Percentiles rank a stretch among this genome's conserved stretches.
These are phyloP conservation scores for Fomes fomentarius DNA, from an alignment of 1,284 basidiomycete genomes.

Conservation along the genomic window DNA sequence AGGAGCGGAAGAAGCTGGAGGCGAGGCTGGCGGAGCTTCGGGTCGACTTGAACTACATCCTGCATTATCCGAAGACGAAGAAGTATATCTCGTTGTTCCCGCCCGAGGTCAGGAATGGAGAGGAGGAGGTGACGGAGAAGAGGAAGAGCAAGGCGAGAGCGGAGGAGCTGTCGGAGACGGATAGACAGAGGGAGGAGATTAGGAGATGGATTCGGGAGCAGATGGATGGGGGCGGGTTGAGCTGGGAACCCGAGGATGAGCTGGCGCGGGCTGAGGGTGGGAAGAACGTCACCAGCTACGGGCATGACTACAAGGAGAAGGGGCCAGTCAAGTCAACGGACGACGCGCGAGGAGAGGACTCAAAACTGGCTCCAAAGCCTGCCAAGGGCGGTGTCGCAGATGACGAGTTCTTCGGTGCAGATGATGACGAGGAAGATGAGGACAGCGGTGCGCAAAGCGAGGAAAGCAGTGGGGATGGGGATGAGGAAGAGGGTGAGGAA, in stretches of 20 bases:
- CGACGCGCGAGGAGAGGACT: not conserved
- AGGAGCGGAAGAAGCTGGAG: slow-evolving; percentile 46
- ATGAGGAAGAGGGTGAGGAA: not conserved
- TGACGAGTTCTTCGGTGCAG: slow-evolving; percentile 19
- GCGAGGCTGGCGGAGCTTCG: slow-evolving; percentile 60
- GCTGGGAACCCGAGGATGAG: slow-evolving; percentile 62
- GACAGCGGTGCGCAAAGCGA: not conserved
- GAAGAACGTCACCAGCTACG: too few relatives aligned
- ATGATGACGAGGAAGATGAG: slow-evolving; percentile 8
- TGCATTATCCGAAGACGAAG: slow-evolving; percentile 81
- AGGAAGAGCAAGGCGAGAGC: slow-evolving; percentile 44
- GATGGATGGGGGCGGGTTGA: slow-evolving; percentile 69
- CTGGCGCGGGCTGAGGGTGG: not conserved
- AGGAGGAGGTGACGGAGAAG: slow-evolving; percentile 14
- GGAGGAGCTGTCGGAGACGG: slow-evolving; percentile 21
- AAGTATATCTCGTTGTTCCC: slow-evolving; percentile 90
- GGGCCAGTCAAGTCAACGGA: not conserved
- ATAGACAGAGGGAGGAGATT: slow-evolving; percentile 62
- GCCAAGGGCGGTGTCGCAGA: slow-evolving; percentile 8
- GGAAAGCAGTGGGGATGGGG: not conserved
- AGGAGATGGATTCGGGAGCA: slow-evolving; percentile 59
- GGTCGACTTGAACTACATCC: slow-evolving; percentile 83
- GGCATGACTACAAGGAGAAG: not conserved
- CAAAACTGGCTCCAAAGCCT: not conserved
- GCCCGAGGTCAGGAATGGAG: slow-evolving; percentile 54